A percentile compares a stretch with the other conserved stretches of the same genome.
These are phyloP conservation scores for Curvularia hawaiiensis DNA, from an alignment of 2,329 filamentous ascomycete genomes.

Conservation along the genomic window DNA sequence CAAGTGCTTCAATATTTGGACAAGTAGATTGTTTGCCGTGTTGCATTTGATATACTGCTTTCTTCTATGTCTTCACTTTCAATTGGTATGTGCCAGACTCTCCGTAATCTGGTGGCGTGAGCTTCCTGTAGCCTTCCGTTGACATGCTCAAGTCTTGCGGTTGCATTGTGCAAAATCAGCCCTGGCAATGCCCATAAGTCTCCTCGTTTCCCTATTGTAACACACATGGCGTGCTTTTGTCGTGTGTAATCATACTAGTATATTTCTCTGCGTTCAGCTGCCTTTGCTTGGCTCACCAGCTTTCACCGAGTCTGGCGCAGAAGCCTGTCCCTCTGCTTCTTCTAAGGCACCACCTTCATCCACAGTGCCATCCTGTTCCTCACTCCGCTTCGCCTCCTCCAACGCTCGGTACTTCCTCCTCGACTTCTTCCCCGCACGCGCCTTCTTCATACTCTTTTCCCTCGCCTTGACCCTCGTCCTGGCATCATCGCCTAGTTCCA, in stretches of 20 bases:
- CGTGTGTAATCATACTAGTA: not conserved
- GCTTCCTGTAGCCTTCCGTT: not conserved
- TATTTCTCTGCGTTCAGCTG: not conserved
- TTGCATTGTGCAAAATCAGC: not conserved
- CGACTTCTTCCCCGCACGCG: constrained; percentile 80
- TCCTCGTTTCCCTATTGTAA: no score
- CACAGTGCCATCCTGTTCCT: constrained; percentile 60
- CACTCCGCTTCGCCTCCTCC: constrained; percentile 71
- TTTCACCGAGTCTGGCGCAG: not conserved
- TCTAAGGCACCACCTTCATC: constrained; percentile 46
- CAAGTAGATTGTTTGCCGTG: not conserved
- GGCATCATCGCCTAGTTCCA: constrained; percentile 72
- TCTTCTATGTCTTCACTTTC: not conserved
- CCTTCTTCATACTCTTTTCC: constrained; percentile 70
- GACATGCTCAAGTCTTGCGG: not conserved
- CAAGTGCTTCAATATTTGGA: not conserved
- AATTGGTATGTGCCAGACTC: not conserved
- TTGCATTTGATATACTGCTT: not conserved
- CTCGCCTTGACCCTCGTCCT: constrained; percentile 68
- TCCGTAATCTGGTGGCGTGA: not conserved
- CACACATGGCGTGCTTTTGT: not conserved
- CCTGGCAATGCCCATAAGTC: not conserved
- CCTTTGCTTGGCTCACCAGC: not conserved
- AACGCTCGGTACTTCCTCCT: constrained; percentile 70
- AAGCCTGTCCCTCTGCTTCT: constrained; percentile 15